Conservation (phyloP, 192 early-diverging fungal genomes). For the Backusella mclennaniae region DNA sequence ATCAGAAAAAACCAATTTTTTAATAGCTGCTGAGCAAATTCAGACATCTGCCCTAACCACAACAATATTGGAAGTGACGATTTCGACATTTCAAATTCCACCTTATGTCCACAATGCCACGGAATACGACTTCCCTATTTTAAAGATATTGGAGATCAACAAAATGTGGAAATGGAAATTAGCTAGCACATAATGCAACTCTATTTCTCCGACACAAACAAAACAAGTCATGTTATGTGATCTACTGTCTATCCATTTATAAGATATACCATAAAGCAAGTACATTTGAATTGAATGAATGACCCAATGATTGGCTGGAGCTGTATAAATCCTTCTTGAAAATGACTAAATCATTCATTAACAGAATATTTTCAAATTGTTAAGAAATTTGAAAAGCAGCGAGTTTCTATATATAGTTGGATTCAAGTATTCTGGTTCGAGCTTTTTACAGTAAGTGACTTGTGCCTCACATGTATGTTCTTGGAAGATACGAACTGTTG, state of each 20-base stretch:
- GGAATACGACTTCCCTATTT: not conserved
- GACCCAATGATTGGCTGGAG: not conserved
- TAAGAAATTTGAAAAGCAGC: not conserved
- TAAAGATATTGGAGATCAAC: not conserved
- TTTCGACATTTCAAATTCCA: not conserved
- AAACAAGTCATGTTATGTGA: not conserved
- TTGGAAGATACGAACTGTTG: not conserved
- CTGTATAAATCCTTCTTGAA: not conserved
- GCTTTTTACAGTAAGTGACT: constrained; percentile 1
- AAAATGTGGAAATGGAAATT: constrained; percentile 2
- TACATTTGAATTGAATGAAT: not conserved
- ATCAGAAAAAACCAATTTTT: not conserved
- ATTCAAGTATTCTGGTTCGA: not conserved
- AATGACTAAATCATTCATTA: not conserved
- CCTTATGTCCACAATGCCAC: not conserved
- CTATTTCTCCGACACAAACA: not conserved
- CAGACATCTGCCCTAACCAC: not conserved
- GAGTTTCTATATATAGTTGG: constrained; percentile 2
- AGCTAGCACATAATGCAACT: not conserved
- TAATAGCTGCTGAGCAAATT: not conserved
- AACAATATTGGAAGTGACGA: not conserved
- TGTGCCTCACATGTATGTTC: constrained; percentile 1
- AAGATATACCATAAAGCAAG: not conserved
- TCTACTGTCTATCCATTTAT: not conserved
- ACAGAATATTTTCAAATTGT: not conserved